Evolutionary conservation across 768 basidiomycete genomes (phyloP), one percentile per base, ranked within the genome.

Genomic region (Naematelia aurantialba): DNA sequence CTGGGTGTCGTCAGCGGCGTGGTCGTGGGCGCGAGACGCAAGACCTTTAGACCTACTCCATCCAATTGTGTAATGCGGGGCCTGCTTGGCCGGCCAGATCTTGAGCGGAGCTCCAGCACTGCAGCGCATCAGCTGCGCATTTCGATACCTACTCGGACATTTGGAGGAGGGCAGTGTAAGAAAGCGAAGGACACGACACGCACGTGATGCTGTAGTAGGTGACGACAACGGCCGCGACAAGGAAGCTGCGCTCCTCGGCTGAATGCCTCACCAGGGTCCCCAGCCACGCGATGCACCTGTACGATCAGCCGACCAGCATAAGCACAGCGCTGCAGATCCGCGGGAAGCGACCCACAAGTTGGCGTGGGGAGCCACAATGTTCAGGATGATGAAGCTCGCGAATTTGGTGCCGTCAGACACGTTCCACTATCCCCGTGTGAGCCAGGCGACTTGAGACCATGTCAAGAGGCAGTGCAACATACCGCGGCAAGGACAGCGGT

Each of bases 61-160:
- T 2, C 55, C 55, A 17, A 56, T 56, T 19, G n/a, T 46, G 27
- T 56, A 56, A 31, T 56, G 55, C n/a, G 55, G 55, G 2, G 55
- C 55, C 46, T 56, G 19, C 17, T 14, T 46, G 4, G 55, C 55
- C 2, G 55, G 55, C 45, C 45, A 56, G 3, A 56, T 46, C 25
- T 47, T 47, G 27, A 56, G 44, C 2, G 55, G 55, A 2, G 48
- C 45, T 27, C 55, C 55, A 31, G 55, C 55, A n/a, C 55, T 56
- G 29, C 34, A 39, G 34, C 17, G 14, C 4, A 45, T 55, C 39
- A 47, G 45, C 29, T 8, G 13, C 19, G 39, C 10, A n/a, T n/a
- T n/a, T n/a, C n/a, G n/a, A n/a, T n/a, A n/a, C n/a, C n/a, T n/a
- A n/a, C 19, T 44, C 54, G n/a, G 34, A 39, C 34, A 39, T 17